Evolutionary conservation across 2,329 filamentous ascomycete species (phyloP).

Genomic region (Pseudopithomyces chartarum): DNA sequence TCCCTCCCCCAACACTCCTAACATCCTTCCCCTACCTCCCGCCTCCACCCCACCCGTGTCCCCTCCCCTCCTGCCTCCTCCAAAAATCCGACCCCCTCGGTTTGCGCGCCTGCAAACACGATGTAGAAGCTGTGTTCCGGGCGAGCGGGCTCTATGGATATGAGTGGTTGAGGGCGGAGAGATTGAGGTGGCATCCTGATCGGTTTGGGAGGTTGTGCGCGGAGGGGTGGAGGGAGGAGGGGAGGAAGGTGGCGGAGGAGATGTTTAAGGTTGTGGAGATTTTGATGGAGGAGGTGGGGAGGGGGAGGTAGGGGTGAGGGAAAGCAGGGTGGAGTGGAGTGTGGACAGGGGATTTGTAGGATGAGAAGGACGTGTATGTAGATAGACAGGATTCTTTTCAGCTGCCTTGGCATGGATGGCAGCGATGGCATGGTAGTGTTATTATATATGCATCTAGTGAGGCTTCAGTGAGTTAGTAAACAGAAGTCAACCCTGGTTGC

Average conservation of each 20-base stretch:
- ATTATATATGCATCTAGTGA: no score
- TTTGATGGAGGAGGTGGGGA: constrained; percentile 32
- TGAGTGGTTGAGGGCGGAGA: constrained; percentile 42
- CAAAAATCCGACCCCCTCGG: constrained; percentile 29
- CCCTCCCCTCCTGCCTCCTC: constrained; percentile 24
- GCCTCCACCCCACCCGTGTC: constrained; percentile 24
- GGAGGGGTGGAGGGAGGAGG: constrained; percentile 36
- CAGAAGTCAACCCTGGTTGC: no score
- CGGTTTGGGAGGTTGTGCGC: constrained; percentile 42
- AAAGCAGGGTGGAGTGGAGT: neutral
- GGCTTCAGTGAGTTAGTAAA: no score
- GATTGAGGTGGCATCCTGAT: constrained; percentile 45
- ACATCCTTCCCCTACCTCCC: constrained; percentile 39
- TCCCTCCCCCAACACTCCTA: constrained; percentile 28
- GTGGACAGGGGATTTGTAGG: no score
- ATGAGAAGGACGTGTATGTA: no score
- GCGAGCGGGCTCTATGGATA: constrained; percentile 41
- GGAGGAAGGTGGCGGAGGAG: constrained; percentile 38
- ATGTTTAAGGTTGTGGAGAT: constrained; percentile 44
- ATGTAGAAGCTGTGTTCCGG: constrained; percentile 36
- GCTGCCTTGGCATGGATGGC: no score
- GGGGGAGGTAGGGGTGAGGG: neutral
- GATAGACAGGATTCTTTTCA: no score
- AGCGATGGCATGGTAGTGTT: no score
- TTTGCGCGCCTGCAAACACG: constrained; percentile 41